A percentile compares a stretch with the other conserved stretches of the same genome.
phyloP scores from a whole-genome alignment of 2,329 filamentous ascomycete species.

The Pseudomassariella vexata region DNA sequence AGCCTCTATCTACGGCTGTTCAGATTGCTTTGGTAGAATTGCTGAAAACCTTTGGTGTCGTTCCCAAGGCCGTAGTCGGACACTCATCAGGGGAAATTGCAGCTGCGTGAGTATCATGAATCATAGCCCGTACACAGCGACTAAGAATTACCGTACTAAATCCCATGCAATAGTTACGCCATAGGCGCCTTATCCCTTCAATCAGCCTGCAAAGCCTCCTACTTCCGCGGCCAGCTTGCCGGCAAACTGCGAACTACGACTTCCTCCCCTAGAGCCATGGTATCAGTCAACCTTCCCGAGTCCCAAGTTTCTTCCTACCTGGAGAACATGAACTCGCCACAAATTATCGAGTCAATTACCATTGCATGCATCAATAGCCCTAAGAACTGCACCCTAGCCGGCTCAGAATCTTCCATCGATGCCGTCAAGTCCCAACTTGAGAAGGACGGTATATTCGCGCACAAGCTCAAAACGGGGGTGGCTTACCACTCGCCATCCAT shows the following conservation, averaged over 20 bases:
- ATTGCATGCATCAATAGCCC: conserved; percentile 27
- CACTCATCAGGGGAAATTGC: conserved; percentile 34
- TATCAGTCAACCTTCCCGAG: conserved; percentile 19
- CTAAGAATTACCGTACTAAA: no score
- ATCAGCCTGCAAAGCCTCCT: conserved; percentile 11
- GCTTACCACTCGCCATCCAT: conserved; percentile 31
- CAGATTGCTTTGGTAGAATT: conserved; percentile 35
- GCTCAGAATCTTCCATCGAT: conserved; percentile 16
- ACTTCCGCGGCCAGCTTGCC: conserved; percentile 9
- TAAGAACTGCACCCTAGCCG: conserved; percentile 23
- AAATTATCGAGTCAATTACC: conserved; percentile 4
- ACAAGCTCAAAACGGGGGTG: conserved; percentile 18
- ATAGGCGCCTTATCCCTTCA: conserved; percentile 8
- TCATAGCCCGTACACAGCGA: neutral
- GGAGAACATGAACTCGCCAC: neutral
- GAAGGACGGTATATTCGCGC: conserved; percentile 14
- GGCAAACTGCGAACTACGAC: conserved; percentile 1
- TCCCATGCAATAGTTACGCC: conserved; percentile 7
- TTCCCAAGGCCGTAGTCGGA: conserved; percentile 23
- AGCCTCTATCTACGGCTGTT: conserved; percentile 35
- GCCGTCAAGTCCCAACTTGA: conserved; percentile 12
- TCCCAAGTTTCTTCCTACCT: conserved; percentile 3
- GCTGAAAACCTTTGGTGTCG: conserved; percentile 21
- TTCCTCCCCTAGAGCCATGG: conserved; percentile 19
- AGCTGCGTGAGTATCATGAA: conserved; percentile 33